Evolutionary conservation across 1,139 yeast species (phyloP).

Genomic region (Cylindricascospora bacillispora): DNA sequence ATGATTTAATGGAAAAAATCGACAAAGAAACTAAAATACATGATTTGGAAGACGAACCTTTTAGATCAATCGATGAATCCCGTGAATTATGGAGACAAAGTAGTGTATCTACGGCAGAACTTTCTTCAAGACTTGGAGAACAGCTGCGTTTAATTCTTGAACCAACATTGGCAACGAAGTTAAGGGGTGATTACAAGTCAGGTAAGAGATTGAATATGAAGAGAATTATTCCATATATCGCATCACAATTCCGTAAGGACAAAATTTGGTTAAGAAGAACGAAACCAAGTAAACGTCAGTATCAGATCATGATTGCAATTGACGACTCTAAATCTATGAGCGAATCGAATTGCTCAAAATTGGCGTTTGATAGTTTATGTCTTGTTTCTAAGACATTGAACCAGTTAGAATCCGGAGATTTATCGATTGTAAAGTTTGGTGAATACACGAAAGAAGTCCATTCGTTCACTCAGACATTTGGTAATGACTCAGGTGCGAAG

Average conservation of each 20-base stretch:
- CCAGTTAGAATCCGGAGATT: slow-evolving; percentile 87
- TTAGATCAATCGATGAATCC: slow-evolving; percentile 51
- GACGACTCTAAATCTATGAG: slow-evolving; percentile 98
- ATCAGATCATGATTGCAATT: slow-evolving; percentile 93
- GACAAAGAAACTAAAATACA: slow-evolving; percentile 20
- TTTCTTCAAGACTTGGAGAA: slow-evolving; percentile 81
- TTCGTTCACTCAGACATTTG: slow-evolving; percentile 78
- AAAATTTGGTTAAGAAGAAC: slow-evolving; percentile 98
- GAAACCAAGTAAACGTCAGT: slow-evolving; percentile 92
- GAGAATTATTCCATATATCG: slow-evolving; percentile 93
- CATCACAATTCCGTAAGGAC: slow-evolving; percentile 93
- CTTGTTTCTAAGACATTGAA: slow-evolving; percentile 88
- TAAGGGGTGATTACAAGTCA: slow-evolving; percentile 91
- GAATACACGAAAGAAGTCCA: slow-evolving; percentile 75
- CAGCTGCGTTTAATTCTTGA: slow-evolving; percentile 86
- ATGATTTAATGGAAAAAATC: slow-evolving; percentile 25
- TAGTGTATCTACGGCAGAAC: slow-evolving; percentile 72
- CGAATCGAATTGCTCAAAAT: slow-evolving; percentile 76
- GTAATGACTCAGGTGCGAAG: slow-evolving; percentile 69
- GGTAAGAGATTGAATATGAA: slow-evolving; percentile 97
- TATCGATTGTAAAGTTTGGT: slow-evolving; percentile 87
- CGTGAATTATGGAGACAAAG: slow-evolving; percentile 70
- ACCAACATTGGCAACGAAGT: slow-evolving; percentile 89
- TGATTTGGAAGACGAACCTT: slow-evolving; percentile 27
- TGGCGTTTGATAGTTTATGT: slow-evolving; percentile 92